A percentile compares a stretch with the other conserved stretches of the same genome.
phyloP scores from a whole-genome alignment of 495 filamentous ascomycete genomes.

The Aspergillus indologenus region DNA sequence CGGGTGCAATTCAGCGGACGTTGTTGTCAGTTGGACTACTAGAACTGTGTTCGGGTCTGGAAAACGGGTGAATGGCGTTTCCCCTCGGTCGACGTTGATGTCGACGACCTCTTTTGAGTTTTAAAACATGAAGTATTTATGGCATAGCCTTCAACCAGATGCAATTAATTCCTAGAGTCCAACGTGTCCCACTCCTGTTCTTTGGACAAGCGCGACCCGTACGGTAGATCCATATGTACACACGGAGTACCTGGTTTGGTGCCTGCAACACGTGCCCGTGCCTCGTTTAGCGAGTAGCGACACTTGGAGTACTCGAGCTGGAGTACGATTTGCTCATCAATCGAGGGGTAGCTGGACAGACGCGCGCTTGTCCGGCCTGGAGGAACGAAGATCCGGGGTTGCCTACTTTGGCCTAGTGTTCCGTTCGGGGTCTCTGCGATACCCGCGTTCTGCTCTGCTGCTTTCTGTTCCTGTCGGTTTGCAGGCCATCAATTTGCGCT shows the following conservation, averaged over 20 bases:
- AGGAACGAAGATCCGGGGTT: constrained; percentile 30
- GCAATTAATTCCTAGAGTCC: constrained; percentile 8
- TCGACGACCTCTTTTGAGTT: constrained; percentile 38
- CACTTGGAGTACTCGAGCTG: too few relatives aligned
- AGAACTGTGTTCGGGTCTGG: constrained; percentile 50
- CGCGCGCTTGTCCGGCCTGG: constrained; percentile 25
- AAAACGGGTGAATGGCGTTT: constrained; percentile 53
- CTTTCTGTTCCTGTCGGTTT: constrained; percentile 32
- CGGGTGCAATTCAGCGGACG: constrained; percentile 31
- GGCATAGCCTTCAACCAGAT: constrained; percentile 20
- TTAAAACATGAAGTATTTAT: constrained; percentile 28
- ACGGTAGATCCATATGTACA: too few relatives aligned
- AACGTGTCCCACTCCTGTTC: constrained; percentile 6
- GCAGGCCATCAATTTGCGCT: constrained; percentile 35
- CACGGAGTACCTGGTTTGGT: neutral
- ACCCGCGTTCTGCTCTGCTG: constrained; percentile 31
- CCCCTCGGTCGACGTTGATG: constrained; percentile 34
- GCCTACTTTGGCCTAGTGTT: constrained; percentile 38
- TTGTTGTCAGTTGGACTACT: constrained; percentile 41
- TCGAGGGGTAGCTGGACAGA: constrained; percentile 7
- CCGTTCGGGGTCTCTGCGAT: constrained; percentile 46
- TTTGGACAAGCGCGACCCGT: too few relatives aligned
- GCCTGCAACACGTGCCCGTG: neutral
- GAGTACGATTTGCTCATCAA: constrained; percentile 4
- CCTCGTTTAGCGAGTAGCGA: neutral